phyloP scores from a whole-genome alignment of 768 basidiomycete genomes.

The Mycena polygramma region DNA sequence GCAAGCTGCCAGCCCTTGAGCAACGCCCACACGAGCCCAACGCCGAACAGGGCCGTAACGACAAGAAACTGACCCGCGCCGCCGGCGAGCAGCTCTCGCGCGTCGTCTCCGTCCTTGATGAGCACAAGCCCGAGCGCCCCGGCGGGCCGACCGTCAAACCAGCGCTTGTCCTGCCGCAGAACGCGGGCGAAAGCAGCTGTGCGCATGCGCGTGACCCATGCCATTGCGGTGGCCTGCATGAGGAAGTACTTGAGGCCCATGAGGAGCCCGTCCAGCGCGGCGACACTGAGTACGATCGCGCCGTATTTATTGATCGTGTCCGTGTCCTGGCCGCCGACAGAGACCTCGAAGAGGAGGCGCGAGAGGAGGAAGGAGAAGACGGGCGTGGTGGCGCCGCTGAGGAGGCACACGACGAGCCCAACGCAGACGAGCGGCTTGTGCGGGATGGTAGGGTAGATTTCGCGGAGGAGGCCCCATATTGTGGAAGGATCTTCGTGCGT shows the following conservation, averaged over 20 bases:
- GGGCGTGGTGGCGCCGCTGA: conserved; percentile 89
- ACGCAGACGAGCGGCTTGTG: conserved; percentile 76
- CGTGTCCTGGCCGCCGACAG: conserved; percentile 74
- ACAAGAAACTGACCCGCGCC: conserved; percentile 81
- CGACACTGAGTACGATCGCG: conserved; percentile 78
- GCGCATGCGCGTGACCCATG: conserved; percentile 82
- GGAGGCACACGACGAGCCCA: conserved; percentile 77
- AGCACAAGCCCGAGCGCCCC: conserved; percentile 77
- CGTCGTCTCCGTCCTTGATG: conserved; percentile 93
- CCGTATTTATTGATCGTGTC: conserved; percentile 77
- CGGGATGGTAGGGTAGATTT: conserved; percentile 79
- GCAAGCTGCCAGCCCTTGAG: conserved; percentile 93
- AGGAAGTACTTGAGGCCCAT: conserved; percentile 83
- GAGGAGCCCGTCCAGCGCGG: conserved; percentile 81
- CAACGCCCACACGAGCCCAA: conserved; percentile 93
- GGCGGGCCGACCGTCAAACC: conserved; percentile 83
- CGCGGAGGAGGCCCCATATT: conserved; percentile 63
- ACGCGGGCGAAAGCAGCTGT: conserved; percentile 66
- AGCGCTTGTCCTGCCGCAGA: conserved; percentile 85
- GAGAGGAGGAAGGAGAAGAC: conserved; percentile 93
- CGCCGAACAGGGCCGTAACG: conserved; percentile 81
- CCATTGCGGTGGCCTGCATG: conserved; percentile 81
- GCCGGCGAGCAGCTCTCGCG: conserved; percentile 78
- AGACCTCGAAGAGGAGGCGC: conserved; percentile 81
- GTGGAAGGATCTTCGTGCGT: conserved; percentile 40